phyloP scores from a whole-genome alignment of 371 early-diverging fungal genomes.

The Circinella minor region DNA sequence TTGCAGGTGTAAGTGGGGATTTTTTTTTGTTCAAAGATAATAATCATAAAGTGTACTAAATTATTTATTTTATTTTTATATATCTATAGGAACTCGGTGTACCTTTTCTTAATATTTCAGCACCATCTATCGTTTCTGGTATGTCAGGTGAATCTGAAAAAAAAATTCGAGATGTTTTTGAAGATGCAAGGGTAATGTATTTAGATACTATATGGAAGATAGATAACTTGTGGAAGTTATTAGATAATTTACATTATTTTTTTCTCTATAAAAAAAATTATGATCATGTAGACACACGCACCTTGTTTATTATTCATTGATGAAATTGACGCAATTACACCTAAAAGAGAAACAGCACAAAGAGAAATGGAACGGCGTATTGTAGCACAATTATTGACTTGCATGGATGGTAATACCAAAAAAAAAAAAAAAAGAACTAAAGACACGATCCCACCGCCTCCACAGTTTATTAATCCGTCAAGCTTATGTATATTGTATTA shows the following conservation, averaged over 20 bases:
- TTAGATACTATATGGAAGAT: not conserved
- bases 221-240: not conserved
- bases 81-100: constrained; percentile 84
- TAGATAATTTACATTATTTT: too few relatives aligned
- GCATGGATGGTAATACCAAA: constrained; percentile 86
- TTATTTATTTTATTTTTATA: not conserved
- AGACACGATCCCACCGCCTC: too few relatives aligned
- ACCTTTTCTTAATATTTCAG: constrained; percentile 96
- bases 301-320: constrained; percentile 99
- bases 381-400: constrained; percentile 98
- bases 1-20: constrained; percentile 80
- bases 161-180: constrained; percentile 98
- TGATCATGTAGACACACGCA: constrained; percentile 48
- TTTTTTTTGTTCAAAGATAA: too few relatives aligned
- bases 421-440: not conserved
- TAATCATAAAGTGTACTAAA: not conserved
- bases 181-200: constrained; percentile 80
- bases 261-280: not conserved
- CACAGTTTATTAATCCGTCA: too few relatives aligned
- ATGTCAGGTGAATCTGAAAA: constrained; percentile 99
- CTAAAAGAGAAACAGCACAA: constrained; percentile 99
- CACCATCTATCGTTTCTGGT: constrained; percentile 98
- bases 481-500: too few relatives aligned
- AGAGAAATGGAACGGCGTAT: constrained; percentile 99
- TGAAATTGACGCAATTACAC: constrained; percentile 99